Evolutionary conservation across 192 early-diverging fungal genomes (phyloP).

Genomic region (Mortierella alpina): DNA sequence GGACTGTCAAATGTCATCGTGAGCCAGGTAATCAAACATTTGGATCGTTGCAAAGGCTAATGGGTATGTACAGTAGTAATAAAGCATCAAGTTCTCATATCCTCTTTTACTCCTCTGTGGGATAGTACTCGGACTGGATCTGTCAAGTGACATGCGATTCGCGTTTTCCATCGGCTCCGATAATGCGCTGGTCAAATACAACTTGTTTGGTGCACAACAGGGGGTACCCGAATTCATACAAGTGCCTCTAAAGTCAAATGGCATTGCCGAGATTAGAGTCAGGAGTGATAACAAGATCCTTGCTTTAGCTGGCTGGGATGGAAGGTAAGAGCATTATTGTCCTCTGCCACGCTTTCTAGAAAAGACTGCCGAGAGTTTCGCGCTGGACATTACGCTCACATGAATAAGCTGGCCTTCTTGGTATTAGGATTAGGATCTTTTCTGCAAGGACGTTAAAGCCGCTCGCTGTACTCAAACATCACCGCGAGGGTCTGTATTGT

Average conservation of each 20-base stretch:
- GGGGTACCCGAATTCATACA: constrained; percentile 26
- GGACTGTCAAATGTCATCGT: constrained; percentile 42
- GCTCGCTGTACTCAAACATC: constrained; percentile 55
- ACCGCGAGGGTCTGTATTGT: constrained; percentile 50
- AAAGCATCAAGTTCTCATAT: not conserved
- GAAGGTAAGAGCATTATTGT: constrained; percentile 25
- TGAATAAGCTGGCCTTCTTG: not conserved
- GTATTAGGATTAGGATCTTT: constrained; percentile 48
- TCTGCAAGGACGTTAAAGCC: constrained; percentile 54
- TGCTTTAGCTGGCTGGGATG: constrained; percentile 57
- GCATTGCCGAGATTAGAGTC: constrained; percentile 46
- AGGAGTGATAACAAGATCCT: constrained; percentile 50
- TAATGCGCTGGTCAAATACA: constrained; percentile 51
- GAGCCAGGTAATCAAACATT: constrained; percentile 35
- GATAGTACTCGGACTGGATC: constrained; percentile 44
- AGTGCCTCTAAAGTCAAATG: constrained; percentile 25
- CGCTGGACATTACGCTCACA: too few relatives aligned
- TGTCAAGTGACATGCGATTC: constrained; percentile 38
- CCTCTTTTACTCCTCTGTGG: constrained; percentile 5
- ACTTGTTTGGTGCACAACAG: constrained; percentile 9
- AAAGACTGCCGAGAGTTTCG: not conserved
- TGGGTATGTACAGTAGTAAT: not conserved
- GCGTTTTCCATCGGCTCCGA: constrained; percentile 53
- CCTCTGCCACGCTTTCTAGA: not conserved
- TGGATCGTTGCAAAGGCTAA: not conserved